Base-by-base conservation (phyloP, 2,329 filamentous ascomycete genomes). In the Trematosphaeria pertusa region DNA sequence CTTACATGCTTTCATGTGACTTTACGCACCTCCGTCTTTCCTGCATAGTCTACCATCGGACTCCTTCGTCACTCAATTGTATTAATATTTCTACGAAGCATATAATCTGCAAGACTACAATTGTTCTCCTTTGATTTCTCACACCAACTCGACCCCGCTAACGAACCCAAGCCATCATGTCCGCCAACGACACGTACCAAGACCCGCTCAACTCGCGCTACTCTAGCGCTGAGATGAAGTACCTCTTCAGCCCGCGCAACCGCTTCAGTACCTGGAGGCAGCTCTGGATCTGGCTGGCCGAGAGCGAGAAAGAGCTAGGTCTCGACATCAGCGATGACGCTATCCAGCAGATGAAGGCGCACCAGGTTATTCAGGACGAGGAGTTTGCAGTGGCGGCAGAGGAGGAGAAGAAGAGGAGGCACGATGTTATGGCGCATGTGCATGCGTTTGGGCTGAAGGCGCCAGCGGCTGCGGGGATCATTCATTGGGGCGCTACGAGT, bases 281-380 rank as follows among this genome's bases (percentile, higher is more conserved):
- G 69, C 83, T 96, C 14, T 97, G 92, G 92, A 77, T 93, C 34
- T 86, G 81, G 74, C 87, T 96, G 9, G 91, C 91, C 18, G 87
- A 96, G 78, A 80, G 82, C 8, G 87, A 96, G 78, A 86, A 86
- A 70, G 87, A 92, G 71, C 81, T 96, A 2, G 91, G 91, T 2
- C 82, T 96, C 36, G 76, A 82, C 7, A 92, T 96, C 67, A 85
- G 83, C 11, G 81, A 83, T n/a, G 81, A 92, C 31, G 78, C 76
- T 1, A 70, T 80, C 43, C 52, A 66, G 45, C 75, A 80, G 64
- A 74, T 80, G 71, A 71, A 73, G 48, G 67, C 68, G 33, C 69
- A 78, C 52, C 61, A 75, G 46, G 62, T 66, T 14, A 76, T 80
- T 35, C 65, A 75, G 51, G 77, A 79, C 53, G 67, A 74, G 30